Evolutionary conservation across 768 basidiomycete species (phyloP), one percentile per base, ranked within the genome.

Genomic region (Serpula lacrymans): DNA sequence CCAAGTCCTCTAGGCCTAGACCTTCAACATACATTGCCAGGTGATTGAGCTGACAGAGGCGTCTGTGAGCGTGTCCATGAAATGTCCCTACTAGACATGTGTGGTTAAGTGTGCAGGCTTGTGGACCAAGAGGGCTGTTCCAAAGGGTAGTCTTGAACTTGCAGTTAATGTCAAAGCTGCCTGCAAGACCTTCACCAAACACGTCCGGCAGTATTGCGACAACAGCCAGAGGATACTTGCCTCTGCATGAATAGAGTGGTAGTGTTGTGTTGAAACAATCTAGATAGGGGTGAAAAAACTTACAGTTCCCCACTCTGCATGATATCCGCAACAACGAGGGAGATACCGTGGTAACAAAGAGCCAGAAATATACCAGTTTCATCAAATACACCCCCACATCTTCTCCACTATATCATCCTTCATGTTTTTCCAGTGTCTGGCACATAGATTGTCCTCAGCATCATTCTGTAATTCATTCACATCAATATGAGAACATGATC

Each of bases 81-180:
- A 53, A 53, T 10, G 42, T 24, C 25, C 33, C 36, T 6, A 53
- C 44, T 6, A 41, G 30, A 18, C 24, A 47, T 2, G 25, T 37
- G 21, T 26, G 17, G 27, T 26, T n/a, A n/a, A n/a, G n/a, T n/a
- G n/a, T n/a, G n/a, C n/a, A n/a, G n/a, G n/a, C 27, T 9, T 9
- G 9, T 4, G 32, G 17, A 20, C 58, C 49, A 12, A 64, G 46
- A 1, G 49, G 31, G 31, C 57, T 62, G 6, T 35, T 18, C 6
- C 21, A 30, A 7, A 65, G 39, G 3, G 57, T 62, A 10, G 28
- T 46, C 18, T 42, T 29, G 35, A 60, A 59, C 17, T 40, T 42
- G 39, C 64, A 65, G 3, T 55, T 52, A 17, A 64, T 63, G 33
- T 65, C 59, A 30, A 55, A 63, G 2, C 62, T 61, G 10, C 27